Base-by-base conservation (phyloP, 176 grass and related monocot species). In the Avena insularis region DNA sequence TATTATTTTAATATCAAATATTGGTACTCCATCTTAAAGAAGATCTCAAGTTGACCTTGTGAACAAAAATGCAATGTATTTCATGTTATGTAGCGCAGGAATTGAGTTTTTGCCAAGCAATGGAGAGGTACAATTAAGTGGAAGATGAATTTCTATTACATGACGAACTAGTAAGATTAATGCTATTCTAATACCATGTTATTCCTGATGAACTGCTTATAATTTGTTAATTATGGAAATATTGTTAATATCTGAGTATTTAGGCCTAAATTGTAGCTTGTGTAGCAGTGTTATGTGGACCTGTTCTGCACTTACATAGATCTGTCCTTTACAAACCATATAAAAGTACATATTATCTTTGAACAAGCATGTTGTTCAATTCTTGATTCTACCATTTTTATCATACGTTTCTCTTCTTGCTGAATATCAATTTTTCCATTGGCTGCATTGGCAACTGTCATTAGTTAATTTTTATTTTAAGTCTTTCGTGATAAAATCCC, bases 11-110 rank as follows among this genome's bases (percentile, higher is more conserved):
- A 10, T 67, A 81, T 50, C 25, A 67, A 27, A 81, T 81, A 66
- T 31, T 71, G 16, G 31, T 38, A 72, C 45, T 78, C 11, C n/a
- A 86, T 27, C 10, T 57, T 69, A 61, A 60, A 74, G 43, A 77
- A 38, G 51, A 55, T n/a, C 29, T 58, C 43, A 79, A 21, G 11
- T 61, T 19, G 20, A 46, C 25, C 17, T 11, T 56, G 6, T 25
- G 51, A 89, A 80, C 48, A 74, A 75, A 80, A 66, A 80, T 46
- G 4, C 82, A 47, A 31, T 47, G 38, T 81, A 81, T 75, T 72
- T 49, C 60, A 62, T 51, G 13, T 76, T 81, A 9, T 71, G 35
- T 33, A 40, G 51, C 14, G 29, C 58, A 79, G 14, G 71, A 68
- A 71, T 67, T 67, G 64, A 67, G 64, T 67, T 35, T 36, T 35